Percentiles rank a stretch among this genome's conserved stretches.
Evolutionary conservation across 345 rosid genomes (phyloP).

Genomic region (Pugionium dolabratum): DNA sequence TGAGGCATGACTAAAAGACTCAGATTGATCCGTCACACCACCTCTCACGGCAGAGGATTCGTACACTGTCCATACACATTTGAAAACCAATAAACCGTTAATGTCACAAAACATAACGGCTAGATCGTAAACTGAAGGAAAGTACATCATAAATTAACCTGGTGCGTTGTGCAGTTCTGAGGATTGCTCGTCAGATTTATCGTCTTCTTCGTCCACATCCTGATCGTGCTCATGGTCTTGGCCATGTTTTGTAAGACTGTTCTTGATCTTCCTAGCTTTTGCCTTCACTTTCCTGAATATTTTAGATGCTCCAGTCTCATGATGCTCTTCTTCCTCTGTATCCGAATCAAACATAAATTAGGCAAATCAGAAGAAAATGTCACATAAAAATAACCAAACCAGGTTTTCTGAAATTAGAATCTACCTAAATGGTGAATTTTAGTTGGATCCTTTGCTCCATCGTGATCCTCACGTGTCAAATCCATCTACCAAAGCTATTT

Average conservation of each 20-base stretch:
- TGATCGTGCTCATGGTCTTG: constrained; percentile 51
- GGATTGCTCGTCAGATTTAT: constrained; percentile 54
- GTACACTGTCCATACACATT: constrained; percentile 18
- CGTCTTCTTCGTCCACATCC: constrained; percentile 61
- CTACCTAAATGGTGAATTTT: neutral
- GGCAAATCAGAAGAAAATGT: neutral
- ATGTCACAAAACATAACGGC: neutral
- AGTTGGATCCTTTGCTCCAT: no score
- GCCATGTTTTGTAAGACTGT: constrained; percentile 58
- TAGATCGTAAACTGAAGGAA: neutral
- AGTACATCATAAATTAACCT: constrained; percentile 29
- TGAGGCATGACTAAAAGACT: constrained; percentile 30
- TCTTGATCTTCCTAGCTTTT: constrained; percentile 76
- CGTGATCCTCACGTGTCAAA: no score
- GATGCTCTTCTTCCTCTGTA: constrained; percentile 55
- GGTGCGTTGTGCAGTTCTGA: constrained; percentile 56
- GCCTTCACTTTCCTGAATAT: constrained; percentile 76
- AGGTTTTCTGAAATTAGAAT: neutral
- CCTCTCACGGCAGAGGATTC: constrained; percentile 33
- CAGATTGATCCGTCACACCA: constrained; percentile 36
- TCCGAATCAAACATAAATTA: neutral
- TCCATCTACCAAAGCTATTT: no score
- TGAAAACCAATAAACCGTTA: constrained; percentile 1
- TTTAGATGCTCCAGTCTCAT: constrained; percentile 51
- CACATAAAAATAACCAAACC: neutral